Conservation (phyloP, 1,284 basidiomycete genomes). For the Bondarzewia mesenterica region DNA sequence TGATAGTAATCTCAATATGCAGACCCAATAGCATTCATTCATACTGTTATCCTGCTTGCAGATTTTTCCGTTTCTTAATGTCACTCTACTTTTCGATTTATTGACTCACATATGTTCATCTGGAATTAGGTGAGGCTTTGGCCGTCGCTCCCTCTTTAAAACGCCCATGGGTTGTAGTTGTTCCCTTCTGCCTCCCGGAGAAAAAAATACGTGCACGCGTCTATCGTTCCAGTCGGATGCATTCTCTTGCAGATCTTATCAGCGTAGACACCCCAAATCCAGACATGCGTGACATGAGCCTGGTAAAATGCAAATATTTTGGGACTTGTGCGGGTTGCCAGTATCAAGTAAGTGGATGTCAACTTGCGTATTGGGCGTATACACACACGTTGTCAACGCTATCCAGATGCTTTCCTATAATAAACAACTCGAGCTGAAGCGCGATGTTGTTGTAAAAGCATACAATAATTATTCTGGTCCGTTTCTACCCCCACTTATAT, state of each 20-base stretch:
- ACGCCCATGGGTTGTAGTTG: constrained; percentile 70
- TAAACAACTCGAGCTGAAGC: constrained; percentile 81
- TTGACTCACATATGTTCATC: constrained; percentile 3
- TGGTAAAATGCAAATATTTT: constrained; percentile 81
- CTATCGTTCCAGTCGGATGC: constrained; percentile 56
- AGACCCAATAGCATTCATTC: no score
- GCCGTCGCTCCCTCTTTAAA: constrained; percentile 41
- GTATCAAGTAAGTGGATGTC: constrained; percentile 48
- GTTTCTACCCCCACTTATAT: constrained; percentile 8
- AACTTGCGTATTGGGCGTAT: neutral
- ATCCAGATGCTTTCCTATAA: constrained; percentile 81
- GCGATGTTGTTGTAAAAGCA: constrained; percentile 81
- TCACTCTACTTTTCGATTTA: neutral
- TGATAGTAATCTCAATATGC: no score
- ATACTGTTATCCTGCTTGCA: no score
- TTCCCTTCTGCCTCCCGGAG: constrained; percentile 78
- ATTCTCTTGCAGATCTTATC: constrained; percentile 74
- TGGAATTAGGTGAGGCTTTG: constrained; percentile 58
- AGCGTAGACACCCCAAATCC: constrained; percentile 60
- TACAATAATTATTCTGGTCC: constrained; percentile 74
- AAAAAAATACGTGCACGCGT: constrained; percentile 71
- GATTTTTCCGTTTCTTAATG: no score
- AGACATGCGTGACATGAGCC: constrained; percentile 55
- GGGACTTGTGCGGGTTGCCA: constrained; percentile 75
- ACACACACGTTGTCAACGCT: neutral